phyloP scores from a whole-genome alignment of 2,329 filamentous ascomycete species.

The Basipetospora chlamydospora region DNA sequence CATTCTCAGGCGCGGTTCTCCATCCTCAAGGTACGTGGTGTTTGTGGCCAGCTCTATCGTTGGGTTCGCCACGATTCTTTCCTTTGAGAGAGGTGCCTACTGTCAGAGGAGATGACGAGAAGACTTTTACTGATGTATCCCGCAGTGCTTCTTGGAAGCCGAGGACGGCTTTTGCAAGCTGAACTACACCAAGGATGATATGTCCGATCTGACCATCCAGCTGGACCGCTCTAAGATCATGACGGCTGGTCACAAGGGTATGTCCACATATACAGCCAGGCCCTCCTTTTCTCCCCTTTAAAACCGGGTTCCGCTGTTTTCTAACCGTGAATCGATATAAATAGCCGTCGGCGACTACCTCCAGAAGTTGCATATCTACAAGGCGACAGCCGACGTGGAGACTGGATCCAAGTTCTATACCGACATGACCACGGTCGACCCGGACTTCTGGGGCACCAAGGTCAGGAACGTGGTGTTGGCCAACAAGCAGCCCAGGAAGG shows the following conservation, averaged over 20 bases:
- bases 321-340: background rate
- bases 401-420: constrained; percentile 68
- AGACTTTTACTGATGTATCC: constrained; percentile 1
- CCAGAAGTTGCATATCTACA: constrained; percentile 86
- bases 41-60: too few species aligned
- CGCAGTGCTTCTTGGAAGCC: constrained; percentile 62
- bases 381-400: constrained; percentile 73
- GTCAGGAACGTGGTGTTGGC: constrained; percentile 61
- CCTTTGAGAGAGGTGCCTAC: background rate
- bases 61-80: too few species aligned
- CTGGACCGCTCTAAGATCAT: constrained; percentile 80
- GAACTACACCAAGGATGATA: constrained; percentile 54
- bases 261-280: too few species aligned
- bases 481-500: constrained; percentile 72
- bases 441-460: constrained; percentile 70
- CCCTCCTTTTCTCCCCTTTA: background rate
- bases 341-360: constrained; percentile 70
- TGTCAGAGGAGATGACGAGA: background rate
- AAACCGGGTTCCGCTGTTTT: background rate
- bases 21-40: constrained; percentile 46
- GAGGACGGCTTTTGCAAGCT: constrained; percentile 80
- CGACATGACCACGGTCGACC: constrained; percentile 66
- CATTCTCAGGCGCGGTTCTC: constrained; percentile 87
- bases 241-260: constrained; percentile 58
- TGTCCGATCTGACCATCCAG: constrained; percentile 69